A percentile compares a stretch with the other conserved stretches of the same genome.
These are phyloP conservation scores for Galium porrigens DNA, from an alignment of 305 asterid genomes.

Conservation along the genomic window DNA sequence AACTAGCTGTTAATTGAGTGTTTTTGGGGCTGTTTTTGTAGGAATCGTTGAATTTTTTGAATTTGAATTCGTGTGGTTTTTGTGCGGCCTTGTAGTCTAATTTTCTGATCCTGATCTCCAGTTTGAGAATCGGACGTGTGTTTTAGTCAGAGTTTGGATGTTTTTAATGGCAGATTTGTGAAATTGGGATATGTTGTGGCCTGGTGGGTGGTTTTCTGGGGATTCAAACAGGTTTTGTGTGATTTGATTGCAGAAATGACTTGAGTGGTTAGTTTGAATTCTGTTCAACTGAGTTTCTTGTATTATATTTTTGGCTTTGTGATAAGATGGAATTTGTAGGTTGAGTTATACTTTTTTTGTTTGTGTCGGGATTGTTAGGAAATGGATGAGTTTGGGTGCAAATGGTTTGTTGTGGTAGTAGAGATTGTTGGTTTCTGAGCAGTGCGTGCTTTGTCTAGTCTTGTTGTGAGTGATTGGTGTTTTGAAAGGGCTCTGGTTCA, in stretches of 20 bases:
- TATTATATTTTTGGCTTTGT: neutral
- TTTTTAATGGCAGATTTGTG: neutral
- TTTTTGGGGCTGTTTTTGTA: neutral
- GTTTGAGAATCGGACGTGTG: neutral
- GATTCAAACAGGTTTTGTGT: neutral
- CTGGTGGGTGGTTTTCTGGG: neutral
- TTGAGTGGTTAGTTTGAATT: neutral
- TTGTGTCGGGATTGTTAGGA: neutral
- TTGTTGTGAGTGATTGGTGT: neutral
- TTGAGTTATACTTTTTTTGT: neutral
- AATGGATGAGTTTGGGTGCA: neutral
- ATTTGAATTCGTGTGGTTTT: constrained; percentile 12
- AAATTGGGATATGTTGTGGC: neutral
- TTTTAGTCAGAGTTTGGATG: neutral
- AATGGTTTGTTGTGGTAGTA: neutral
- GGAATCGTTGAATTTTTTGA: neutral
- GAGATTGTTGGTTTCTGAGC: neutral
- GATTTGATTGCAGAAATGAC: neutral
- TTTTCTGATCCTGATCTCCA: constrained; percentile 10
- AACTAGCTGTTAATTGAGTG: neutral
- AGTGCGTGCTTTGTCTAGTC: neutral
- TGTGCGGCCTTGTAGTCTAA: neutral
- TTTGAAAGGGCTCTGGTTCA: neutral
- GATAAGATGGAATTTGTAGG: neutral
- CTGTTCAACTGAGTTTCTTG: neutral